Conservation (phyloP, 768 basidiomycete genomes). For the Pleurotus ostreatus region DNA sequence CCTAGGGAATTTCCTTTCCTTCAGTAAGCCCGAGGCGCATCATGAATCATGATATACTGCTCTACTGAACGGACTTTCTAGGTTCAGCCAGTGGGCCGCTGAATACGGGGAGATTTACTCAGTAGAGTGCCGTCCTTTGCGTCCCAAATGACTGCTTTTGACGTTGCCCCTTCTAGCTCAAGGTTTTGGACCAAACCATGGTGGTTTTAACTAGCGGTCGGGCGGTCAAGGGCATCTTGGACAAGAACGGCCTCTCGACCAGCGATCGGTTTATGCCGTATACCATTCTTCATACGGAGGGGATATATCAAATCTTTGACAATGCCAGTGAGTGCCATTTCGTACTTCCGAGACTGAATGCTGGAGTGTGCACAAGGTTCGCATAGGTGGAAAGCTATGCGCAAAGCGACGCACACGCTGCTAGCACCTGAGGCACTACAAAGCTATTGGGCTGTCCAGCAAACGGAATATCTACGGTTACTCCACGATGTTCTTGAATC, state of each 20-base stretch:
- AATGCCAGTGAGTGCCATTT: constrained; percentile 7
- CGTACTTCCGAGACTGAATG: background rate
- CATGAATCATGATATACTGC: constrained; percentile 10
- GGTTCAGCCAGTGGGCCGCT: constrained; percentile 14
- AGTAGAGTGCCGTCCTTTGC: background rate
- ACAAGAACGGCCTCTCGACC: constrained; percentile 19
- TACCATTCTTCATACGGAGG: constrained; percentile 17
- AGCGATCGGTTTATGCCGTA: constrained; percentile 20
- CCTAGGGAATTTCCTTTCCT: constrained; percentile 10
- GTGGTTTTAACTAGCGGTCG: constrained; percentile 18
- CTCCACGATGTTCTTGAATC: constrained; percentile 23
- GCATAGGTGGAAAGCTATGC: constrained; percentile 8
- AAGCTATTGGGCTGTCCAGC: constrained; percentile 18
- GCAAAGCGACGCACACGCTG: constrained; percentile 15
- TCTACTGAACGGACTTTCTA: background rate
- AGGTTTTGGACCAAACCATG: constrained; percentile 17
- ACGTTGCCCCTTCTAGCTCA: constrained; percentile 13
- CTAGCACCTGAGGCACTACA: constrained; percentile 16
- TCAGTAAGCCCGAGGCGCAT: constrained; percentile 6
- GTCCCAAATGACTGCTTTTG: background rate
- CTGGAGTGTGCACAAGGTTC: background rate
- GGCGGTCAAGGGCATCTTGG: constrained; percentile 22
- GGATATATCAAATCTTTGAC: constrained; percentile 13
- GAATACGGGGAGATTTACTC: constrained; percentile 15
- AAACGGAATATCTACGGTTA: constrained; percentile 23